phyloP scores from a whole-genome alignment of 352 stramenopile species.

The Phytophthora boehmeriae region DNA sequence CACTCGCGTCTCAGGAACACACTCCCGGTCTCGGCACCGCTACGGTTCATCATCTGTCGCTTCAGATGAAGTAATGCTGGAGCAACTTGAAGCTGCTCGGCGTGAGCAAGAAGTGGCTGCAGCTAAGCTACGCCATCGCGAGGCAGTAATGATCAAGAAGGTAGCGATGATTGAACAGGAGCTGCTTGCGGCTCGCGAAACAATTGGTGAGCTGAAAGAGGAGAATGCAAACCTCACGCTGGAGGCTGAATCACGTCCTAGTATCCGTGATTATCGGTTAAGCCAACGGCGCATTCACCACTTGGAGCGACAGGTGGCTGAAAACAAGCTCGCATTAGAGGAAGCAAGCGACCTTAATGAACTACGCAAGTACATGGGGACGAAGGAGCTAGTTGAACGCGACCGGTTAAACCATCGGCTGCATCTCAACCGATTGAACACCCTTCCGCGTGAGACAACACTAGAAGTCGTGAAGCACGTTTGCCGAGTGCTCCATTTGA shows the following conservation, averaged over 20 bases:
- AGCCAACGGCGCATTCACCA: constrained; percentile 75
- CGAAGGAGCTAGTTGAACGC: constrained; percentile 77
- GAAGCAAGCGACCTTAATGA: constrained; percentile 80
- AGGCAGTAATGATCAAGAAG: constrained; percentile 81
- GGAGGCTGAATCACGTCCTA: constrained; percentile 79
- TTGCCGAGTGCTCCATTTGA: constrained; percentile 79
- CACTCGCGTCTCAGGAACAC: constrained; percentile 7
- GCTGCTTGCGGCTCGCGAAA: constrained; percentile 60
- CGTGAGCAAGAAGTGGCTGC: constrained; percentile 75
- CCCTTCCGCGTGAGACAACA: constrained; percentile 75
- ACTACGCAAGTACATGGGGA: constrained; percentile 83
- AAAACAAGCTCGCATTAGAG: constrained; percentile 77
- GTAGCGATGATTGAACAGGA: constrained; percentile 79
- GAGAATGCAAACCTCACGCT: constrained; percentile 81
- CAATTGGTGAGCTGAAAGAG: constrained; percentile 75
- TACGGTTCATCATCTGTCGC: constrained; percentile 28
- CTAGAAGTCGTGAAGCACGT: constrained; percentile 88
- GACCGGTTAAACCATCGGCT: constrained; percentile 82
- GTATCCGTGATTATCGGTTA: constrained; percentile 81
- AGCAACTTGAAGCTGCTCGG: constrained; percentile 74
- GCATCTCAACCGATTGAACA: constrained; percentile 76
- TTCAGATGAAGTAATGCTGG: constrained; percentile 76
- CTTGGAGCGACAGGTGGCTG: constrained; percentile 74
- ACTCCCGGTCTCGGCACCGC: constrained; percentile 4
- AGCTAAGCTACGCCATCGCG: constrained; percentile 62